Evolutionary conservation across 2,329 filamentous ascomycete species (phyloP), one percentile per base, ranked within the genome.

Genomic region (Pestalotiopsis sp.): DNA sequence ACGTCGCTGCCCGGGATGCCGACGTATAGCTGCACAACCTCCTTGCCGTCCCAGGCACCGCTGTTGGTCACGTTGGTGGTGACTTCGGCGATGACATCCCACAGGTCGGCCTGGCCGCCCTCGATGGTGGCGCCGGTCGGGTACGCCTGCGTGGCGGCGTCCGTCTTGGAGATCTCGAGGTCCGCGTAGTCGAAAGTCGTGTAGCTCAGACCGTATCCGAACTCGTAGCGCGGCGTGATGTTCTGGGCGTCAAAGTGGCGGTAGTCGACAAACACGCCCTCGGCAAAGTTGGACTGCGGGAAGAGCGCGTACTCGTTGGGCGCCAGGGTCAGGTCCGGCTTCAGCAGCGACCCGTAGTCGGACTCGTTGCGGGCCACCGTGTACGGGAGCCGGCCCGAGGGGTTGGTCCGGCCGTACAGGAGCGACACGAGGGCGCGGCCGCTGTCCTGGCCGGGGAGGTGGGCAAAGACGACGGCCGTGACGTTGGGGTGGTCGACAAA

Each of bases 1-100:
- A 36, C 59, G 5, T 62, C 59, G 23, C 76, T 75, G 71, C 76
- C 61, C 57, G 82, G 80, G 76, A 84, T 79, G 4, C 74, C 71
- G n/a, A 89, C 76, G 74, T 90, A 90, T 1, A 90, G 78, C 76
- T 90, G 88, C 2, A 85, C 79, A 0, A 90, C 84, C 11, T 84
- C 81, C 2, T 82, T 82, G 31, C 86, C 87, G 25, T 77, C 74
- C 0, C 87, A 75, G 1, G 73, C 69, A 20, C 88, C 88, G 0
- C 83, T 85, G 79, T 90, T 90, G 45, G 76, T 78, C 5, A 90
- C 74, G 1, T 80, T 77, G 2, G 84, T 81, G 2, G 80, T 79
- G 11, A 87, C 81, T 57, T 77, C 84, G 69, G 81, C 83, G n/a
- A 90, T 72, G 7, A 78, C 79, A 7, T 85, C 81, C 82, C 85